A percentile compares a stretch with the other conserved stretches of the same genome.
These are phyloP conservation scores for Hypoxylon perforatum DNA, from an alignment of 495 filamentous ascomycete genomes.

Conservation along the genomic window DNA sequence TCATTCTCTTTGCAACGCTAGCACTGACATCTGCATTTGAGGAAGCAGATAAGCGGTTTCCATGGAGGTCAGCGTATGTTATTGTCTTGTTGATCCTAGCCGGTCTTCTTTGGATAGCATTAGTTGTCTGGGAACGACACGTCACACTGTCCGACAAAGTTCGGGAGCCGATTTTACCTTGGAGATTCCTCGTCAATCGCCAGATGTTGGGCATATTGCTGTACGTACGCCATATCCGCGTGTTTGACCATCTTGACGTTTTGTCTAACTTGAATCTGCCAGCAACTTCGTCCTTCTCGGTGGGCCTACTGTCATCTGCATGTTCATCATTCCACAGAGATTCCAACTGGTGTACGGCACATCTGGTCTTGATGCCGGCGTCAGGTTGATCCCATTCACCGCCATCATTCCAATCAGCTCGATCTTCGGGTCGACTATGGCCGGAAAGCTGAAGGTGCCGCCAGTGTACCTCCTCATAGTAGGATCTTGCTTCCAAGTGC, in stretches of 20 bases:
- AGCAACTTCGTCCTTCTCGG: conserved; percentile 16
- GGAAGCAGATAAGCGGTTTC: conserved; percentile 40
- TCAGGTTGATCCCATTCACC: conserved; percentile 59
- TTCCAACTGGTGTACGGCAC: conserved; percentile 57
- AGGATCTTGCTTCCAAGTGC: conserved; percentile 21
- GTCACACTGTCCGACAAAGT: background rate
- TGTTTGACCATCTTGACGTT: background rate
- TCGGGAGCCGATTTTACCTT: conserved; percentile 39
- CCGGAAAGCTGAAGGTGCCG: conserved; percentile 38
- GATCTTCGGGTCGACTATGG: conserved; percentile 43
- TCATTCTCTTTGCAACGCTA: conserved; percentile 38
- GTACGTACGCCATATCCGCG: conserved; percentile 2
- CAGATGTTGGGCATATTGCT: conserved; percentile 25
- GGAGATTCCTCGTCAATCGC: conserved; percentile 31
- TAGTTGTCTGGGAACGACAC: conserved; percentile 25
- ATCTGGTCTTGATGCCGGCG: conserved; percentile 53
- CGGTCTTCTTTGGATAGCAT: background rate
- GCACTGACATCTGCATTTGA: conserved; percentile 42
- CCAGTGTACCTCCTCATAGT: conserved; percentile 16
- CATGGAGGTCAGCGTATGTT: conserved; percentile 43
- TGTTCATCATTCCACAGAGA: conserved; percentile 60
- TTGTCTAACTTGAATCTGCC: background rate
- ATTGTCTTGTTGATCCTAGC: conserved; percentile 28
- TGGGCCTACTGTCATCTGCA: conserved; percentile 40
- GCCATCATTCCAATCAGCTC: conserved; percentile 49